Percentiles rank a stretch among this genome's conserved stretches.
Evolutionary conservation across 2,329 filamentous ascomycete genomes (phyloP).

Genomic region (Pseudogymnoascus sp.): DNA sequence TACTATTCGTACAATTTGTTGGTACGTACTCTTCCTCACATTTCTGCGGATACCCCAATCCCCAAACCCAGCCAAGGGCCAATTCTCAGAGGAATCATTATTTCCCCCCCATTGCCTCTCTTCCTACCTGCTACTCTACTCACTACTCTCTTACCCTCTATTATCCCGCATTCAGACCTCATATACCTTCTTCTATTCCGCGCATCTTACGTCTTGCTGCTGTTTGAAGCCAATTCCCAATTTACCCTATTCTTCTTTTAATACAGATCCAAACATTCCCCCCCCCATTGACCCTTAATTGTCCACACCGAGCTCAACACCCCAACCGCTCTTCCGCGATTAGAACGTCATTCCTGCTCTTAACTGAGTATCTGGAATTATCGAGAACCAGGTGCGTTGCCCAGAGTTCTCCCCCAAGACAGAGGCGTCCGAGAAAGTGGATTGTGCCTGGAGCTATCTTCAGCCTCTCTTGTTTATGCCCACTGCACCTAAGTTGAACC

Average conservation of each 20-base stretch:
- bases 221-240: slow-evolving; percentile 1
- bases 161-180: not conserved
- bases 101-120: not conserved
- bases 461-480: not conserved
- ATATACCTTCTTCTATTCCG: slow-evolving; percentile 7
- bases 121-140: not conserved
- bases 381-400: slow-evolving; percentile 4
- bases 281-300: not conserved
- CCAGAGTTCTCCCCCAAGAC: not conserved
- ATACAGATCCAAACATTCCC: slow-evolving; percentile 2
- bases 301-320: not conserved
- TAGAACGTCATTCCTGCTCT: slow-evolving; percentile 28
- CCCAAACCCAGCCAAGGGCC: no score
- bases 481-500: not conserved
- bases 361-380: slow-evolving; percentile 30
- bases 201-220: slow-evolving; percentile 2
- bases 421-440: not conserved
- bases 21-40: not conserved
- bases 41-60: not conserved
- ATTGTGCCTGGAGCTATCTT: not conserved
- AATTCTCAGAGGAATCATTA: not conserved
- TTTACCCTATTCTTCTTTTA: slow-evolving; percentile 9
- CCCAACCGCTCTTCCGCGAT: slow-evolving; percentile 1
- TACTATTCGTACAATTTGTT: no score
- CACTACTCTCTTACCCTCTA: not conserved